phyloP scores from a whole-genome alignment of 2,329 filamentous ascomycete species.

The Monilinia vaccinii-corymbosi region DNA sequence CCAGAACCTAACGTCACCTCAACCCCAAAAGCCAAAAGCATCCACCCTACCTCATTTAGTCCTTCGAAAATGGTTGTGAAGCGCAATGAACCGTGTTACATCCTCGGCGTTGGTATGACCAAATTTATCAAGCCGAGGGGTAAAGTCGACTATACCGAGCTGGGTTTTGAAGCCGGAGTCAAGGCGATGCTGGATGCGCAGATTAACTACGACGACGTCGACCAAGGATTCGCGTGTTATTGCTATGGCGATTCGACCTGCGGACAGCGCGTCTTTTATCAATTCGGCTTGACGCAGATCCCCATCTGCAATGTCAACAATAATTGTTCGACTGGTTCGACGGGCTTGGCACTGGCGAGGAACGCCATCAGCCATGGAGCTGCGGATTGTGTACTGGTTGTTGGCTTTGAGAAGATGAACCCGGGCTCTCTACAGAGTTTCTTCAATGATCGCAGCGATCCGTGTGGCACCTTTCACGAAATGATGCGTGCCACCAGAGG shows the following conservation, averaged over 20 bases:
- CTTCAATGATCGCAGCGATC: slow-evolving; percentile 79
- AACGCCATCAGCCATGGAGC: slow-evolving; percentile 71
- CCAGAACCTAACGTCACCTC: no score
- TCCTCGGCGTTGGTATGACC: slow-evolving; percentile 96
- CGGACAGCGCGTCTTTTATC: slow-evolving; percentile 95
- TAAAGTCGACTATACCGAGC: slow-evolving; percentile 89
- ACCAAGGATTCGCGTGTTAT: slow-evolving; percentile 93
- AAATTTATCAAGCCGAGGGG: slow-evolving; percentile 97
- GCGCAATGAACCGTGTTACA: slow-evolving; percentile 51
- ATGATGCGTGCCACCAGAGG: slow-evolving; percentile 83
- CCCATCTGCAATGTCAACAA: slow-evolving; percentile 99
- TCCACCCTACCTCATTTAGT: not conserved
- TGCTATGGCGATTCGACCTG: slow-evolving; percentile 94
- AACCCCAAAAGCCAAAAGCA: not conserved
- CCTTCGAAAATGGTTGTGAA: slow-evolving; percentile 19
- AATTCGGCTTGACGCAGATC: slow-evolving; percentile 95
- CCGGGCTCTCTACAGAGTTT: slow-evolving; percentile 74
- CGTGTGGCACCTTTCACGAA: slow-evolving; percentile 58
- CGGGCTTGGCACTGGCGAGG: slow-evolving; percentile 75
- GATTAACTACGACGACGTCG: slow-evolving; percentile 93
- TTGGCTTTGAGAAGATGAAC: slow-evolving; percentile 98
- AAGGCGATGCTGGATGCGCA: slow-evolving; percentile 53
- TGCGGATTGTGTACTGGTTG: slow-evolving; percentile 80
- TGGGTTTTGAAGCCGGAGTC: slow-evolving; percentile 82
- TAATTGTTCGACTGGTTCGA: slow-evolving; percentile 95